Conservation (phyloP, 2,329 filamentous ascomycete species). For the Xylariaceae sp. region DNA sequence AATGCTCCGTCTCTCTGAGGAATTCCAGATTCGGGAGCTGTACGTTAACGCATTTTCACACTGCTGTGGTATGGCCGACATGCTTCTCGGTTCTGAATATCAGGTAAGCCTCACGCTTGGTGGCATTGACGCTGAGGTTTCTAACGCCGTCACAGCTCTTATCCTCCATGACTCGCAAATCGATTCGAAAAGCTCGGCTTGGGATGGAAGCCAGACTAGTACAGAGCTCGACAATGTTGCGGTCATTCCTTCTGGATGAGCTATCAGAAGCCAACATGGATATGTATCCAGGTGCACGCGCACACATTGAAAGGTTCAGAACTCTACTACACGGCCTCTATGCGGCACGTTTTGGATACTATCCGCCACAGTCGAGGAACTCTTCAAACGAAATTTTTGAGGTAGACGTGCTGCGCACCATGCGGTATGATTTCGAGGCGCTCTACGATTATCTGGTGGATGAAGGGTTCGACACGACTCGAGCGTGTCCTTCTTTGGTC, state of each 20-base stretch:
- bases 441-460: conserved; percentile 73
- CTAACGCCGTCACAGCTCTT: conserved; percentile 41
- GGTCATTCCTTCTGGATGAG: conserved; percentile 69
- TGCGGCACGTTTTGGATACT: conserved; percentile 65
- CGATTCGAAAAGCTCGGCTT: conserved; percentile 60
- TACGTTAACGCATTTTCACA: conserved; percentile 75
- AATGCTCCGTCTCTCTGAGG: conserved; percentile 65
- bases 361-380: conserved; percentile 57
- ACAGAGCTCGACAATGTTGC: conserved; percentile 56
- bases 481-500: conserved; percentile 51
- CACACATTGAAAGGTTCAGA: conserved; percentile 71
- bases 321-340: conserved; percentile 67
- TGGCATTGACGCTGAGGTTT: too few relatives aligned
- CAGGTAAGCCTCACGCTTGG: conserved; percentile 44
- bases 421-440: conserved; percentile 68
- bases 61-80: conserved; percentile 73
- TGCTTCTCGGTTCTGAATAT: conserved; percentile 58
- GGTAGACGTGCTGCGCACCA: conserved; percentile 55
- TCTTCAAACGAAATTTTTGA: conserved; percentile 49
- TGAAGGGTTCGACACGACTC: conserved; percentile 46
- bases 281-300: conserved; percentile 56
- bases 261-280: conserved; percentile 65
- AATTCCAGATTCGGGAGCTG: conserved; percentile 59
- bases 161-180: conserved; percentile 55
- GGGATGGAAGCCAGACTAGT: conserved; percentile 65